Evolutionary conservation across 495 filamentous ascomycete species (phyloP), one percentile per base, ranked within the genome.

Genomic region (Xylaria palmicola): DNA sequence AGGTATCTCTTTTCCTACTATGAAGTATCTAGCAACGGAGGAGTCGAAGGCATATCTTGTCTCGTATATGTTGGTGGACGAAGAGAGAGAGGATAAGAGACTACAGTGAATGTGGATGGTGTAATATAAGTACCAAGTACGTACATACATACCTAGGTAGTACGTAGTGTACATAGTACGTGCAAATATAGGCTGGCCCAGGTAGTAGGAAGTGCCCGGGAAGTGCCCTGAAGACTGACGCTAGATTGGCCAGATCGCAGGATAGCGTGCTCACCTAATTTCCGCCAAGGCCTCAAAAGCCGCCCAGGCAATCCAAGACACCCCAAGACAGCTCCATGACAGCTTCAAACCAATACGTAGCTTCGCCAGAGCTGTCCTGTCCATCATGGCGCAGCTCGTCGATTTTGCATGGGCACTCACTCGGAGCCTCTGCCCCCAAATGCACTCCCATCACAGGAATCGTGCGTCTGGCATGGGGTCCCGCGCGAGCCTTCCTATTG

Each of bases 401-500:
- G n/a, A n/a, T n/a, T n/a, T n/a, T n/a, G n/a, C n/a, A n/a, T n/a
- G 24, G 3, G 0, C 19, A 15, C 24, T 4, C 5, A 12, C 4
- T 10, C 9, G 24, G 7, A 48, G 17, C 8, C 12, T 29, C 45
- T 29, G 24, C 24, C 26, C 43, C 17, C 24, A 29, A 26, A 29
- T 17, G n/a, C n/a, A n/a, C n/a, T n/a, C n/a, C n/a, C n/a, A n/a
- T n/a, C n/a, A n/a, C n/a, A n/a, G n/a, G n/a, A n/a, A n/a, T n/a
- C n/a, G n/a, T n/a, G n/a, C n/a, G n/a, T n/a, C 13, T 19, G 13
- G 15, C 10, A 29, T 48, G 17, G 17, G 15, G 12, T 37, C 36
- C 22, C 51, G 39, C 36, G 3, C 13, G 22, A 54, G 53, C 53
- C 39, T 56, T 56, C 39, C 53, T 56, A 44, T 44, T 56, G 20